Conservation (phyloP, 371 early-diverging fungal genomes). For the Mortierella sp. region DNA sequence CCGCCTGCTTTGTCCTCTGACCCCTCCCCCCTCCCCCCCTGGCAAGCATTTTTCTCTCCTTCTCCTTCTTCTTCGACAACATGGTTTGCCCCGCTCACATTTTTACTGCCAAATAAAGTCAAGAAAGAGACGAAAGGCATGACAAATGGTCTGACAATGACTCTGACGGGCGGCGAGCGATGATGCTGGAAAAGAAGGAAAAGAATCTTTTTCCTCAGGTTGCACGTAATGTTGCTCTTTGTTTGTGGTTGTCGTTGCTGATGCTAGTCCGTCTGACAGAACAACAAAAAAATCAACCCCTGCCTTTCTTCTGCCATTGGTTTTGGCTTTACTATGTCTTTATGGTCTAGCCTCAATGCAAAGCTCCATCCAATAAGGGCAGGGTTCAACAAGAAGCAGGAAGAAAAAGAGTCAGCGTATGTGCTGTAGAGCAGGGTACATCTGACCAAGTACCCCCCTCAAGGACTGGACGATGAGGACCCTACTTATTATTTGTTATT, state of each 20-base stretch:
- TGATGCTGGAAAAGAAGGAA: background rate
- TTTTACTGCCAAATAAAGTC: background rate
- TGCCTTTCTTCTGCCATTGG: background rate
- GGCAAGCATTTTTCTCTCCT: background rate
- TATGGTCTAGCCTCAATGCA: constrained; percentile 2
- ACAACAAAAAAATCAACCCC: background rate
- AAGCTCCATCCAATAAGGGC: background rate
- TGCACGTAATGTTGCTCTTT: background rate
- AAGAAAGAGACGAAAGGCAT: background rate
- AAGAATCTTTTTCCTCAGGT: background rate
- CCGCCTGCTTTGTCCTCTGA: background rate
- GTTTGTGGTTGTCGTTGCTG: background rate
- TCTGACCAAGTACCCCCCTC: background rate
- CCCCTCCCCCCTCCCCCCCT: no score
- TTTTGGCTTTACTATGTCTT: background rate
- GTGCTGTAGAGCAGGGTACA: background rate
- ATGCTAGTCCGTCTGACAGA: background rate
- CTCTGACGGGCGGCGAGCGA: background rate
- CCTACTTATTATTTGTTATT: background rate
- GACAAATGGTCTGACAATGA: background rate
- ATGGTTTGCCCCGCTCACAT: background rate
- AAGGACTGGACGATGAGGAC: background rate
- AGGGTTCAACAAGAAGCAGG: background rate
- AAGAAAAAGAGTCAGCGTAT: background rate
- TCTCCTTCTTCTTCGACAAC: background rate